Evolutionary conservation across 2,329 filamentous ascomycete genomes (phyloP), one percentile per base, ranked within the genome.

Genomic region (Aspergillus hortae): DNA sequence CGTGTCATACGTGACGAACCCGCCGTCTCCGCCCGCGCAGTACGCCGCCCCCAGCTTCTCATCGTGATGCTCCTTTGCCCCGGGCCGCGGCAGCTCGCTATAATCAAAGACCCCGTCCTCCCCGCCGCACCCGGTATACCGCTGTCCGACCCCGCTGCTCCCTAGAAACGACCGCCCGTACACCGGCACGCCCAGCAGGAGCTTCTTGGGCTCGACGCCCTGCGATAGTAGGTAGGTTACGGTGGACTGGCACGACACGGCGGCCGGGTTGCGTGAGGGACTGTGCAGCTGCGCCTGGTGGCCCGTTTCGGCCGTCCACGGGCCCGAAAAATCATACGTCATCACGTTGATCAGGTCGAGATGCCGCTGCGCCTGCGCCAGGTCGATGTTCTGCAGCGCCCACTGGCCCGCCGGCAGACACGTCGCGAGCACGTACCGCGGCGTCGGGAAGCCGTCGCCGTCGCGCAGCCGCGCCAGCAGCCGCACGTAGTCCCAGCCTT

Each of bases 1-100:
- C 58, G 87, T 91, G 68, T 94, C 89, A 67, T 92, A 94, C 2
- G 83, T 87, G 40, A 92, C 83, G 59, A 91, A 92, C 0, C 88
- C 89, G 3, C 87, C 87, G 61, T 90, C 88, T 1, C 80, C 84
- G 5, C 88, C 87, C 30, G 58, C 51, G 44, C 88, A 92, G 61
- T 83, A 87, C 5, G 89, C 88, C 15, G 88, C 87, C 11, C 85
- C 84, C 25, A 82, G 74, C 15, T 82, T 75, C 59, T 81, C 82
- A 69, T 94, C 88, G 15, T 89, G 77, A 42, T 80, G 74, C 66
- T 92, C 89, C 61, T 82, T 80, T 21, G 86, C 78, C 1, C 74
- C 78, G 0, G 77, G 75, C 9, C 77, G 70, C 2, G 89, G 89
- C 6, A 94, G 77, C 49, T 87, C 77, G 58, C 77, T 80, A 68